Evolutionary conservation across 306 rosid species (phyloP).

Genomic region (Rosa multiflora): DNA sequence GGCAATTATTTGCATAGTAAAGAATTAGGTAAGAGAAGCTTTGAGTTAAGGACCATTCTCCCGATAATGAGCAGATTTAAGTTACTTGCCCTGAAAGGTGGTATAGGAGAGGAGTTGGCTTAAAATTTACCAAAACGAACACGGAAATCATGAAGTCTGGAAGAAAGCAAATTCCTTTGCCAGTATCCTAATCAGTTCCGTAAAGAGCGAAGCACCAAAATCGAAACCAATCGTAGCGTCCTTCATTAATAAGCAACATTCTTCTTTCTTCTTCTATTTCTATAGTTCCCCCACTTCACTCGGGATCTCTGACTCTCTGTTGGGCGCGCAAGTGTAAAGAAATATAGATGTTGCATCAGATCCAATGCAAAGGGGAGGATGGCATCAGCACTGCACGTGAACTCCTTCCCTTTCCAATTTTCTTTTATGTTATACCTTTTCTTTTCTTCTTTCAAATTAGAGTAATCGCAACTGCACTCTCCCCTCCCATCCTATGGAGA

Average conservation of each 20-base stretch:
- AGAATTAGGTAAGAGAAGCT: background rate
- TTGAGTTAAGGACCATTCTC: background rate
- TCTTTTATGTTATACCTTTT: background rate
- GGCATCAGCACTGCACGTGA: conserved; percentile 52
- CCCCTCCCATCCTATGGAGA: too few species aligned
- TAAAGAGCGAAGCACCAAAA: conserved; percentile 23
- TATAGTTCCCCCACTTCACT: background rate
- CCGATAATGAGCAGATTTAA: background rate
- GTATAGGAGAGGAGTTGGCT: background rate
- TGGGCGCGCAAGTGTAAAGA: background rate
- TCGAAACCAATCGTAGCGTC: conserved; percentile 17
- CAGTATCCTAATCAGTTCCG: conserved; percentile 26
- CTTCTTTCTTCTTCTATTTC: conserved; percentile 5
- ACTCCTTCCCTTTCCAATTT: conserved; percentile 24
- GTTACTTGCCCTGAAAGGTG: background rate
- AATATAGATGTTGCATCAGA: conserved; percentile 48
- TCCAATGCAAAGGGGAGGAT: conserved; percentile 45
- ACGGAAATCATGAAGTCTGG: conserved; percentile 24
- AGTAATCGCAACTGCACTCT: too few species aligned
- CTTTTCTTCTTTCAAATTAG: background rate
- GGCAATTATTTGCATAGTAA: background rate
- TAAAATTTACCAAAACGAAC: conserved; percentile 2
- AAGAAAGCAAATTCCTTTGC: conserved; percentile 23
- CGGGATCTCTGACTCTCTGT: background rate
- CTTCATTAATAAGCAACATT: conserved; percentile 50